phyloP scores from a whole-genome alignment of 1,284 basidiomycete genomes.

The Caloboletus inedulis region DNA sequence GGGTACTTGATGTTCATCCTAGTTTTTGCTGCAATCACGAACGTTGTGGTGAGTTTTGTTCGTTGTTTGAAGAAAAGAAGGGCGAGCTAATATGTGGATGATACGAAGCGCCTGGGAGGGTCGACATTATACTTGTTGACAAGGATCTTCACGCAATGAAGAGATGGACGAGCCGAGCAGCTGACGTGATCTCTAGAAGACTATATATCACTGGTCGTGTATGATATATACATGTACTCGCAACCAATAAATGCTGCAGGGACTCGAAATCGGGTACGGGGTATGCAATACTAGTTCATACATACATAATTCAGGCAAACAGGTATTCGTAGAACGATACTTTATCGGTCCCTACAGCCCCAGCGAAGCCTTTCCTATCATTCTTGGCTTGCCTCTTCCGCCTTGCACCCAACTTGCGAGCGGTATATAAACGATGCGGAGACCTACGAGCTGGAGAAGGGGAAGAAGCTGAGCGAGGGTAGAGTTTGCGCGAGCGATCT shows the following conservation, averaged over 20 bases:
- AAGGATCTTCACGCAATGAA: conserved; percentile 57
- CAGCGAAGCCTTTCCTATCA: conserved; percentile 15
- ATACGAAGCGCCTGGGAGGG: conserved; percentile 52
- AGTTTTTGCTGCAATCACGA: conserved; percentile 74
- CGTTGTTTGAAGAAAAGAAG: background rate
- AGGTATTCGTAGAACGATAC: conserved; percentile 41
- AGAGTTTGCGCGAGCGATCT: conserved; percentile 11
- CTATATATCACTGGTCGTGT: conserved; percentile 3
- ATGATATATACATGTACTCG: conserved; percentile 3
- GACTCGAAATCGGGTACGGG: background rate
- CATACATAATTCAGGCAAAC: conserved; percentile 31
- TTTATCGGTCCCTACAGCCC: conserved; percentile 11
- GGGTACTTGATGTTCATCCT: conserved; percentile 80
- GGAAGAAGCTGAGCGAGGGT: conserved; percentile 39
- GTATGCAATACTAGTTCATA: background rate
- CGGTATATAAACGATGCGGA: conserved; percentile 18
- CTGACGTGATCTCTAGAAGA: background rate
- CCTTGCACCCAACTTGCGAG: conserved; percentile 15
- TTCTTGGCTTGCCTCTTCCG: conserved; percentile 18
- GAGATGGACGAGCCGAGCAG: background rate
- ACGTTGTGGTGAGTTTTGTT: conserved; percentile 47
- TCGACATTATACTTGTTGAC: conserved; percentile 64
- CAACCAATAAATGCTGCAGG: background rate
- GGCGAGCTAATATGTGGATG: conserved; percentile 8
- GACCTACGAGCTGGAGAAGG: conserved; percentile 38